Conservation (phyloP, 192 early-diverging fungal species). For the Backusella mclennaniae region DNA sequence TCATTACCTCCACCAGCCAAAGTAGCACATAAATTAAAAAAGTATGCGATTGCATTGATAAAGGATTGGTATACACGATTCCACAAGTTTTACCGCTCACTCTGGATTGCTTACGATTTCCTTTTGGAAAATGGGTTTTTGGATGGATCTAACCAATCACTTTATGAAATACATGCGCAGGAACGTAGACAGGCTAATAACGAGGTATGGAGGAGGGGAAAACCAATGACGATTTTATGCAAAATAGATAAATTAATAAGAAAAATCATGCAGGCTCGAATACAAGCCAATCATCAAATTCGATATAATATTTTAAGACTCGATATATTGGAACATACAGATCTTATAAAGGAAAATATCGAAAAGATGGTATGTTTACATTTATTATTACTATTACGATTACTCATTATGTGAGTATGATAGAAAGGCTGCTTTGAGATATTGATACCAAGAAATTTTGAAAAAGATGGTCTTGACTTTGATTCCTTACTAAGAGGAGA, state of each 20-base stretch:
- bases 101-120: constrained; percentile 58
- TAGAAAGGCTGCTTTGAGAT: constrained; percentile 47
- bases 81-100: constrained; percentile 50
- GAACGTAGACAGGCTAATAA: constrained; percentile 1
- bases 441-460: constrained; percentile 42
- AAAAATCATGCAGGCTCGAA: constrained; percentile 2
- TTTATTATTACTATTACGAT: neutral
- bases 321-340: constrained; percentile 39
- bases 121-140: constrained; percentile 41
- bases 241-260: neutral
- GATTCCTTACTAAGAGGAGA: constrained; percentile 28
- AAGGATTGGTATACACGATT: constrained; percentile 59
- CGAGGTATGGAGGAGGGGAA: neutral
- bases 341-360: constrained; percentile 42
- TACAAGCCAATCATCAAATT: constrained; percentile 4
- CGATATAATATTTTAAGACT: constrained; percentile 37
- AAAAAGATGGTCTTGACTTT: constrained; percentile 35
- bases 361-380: constrained; percentile 35
- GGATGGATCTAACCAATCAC: neutral
- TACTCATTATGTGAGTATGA: neutral
- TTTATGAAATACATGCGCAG: neutral
- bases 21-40: constrained; percentile 49
- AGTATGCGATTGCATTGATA: constrained; percentile 45
- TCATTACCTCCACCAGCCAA: constrained; percentile 50
- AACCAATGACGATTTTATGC: neutral